Conservation (phyloP, 768 basidiomycete species). For the Holtermannia corniformis region DNA sequence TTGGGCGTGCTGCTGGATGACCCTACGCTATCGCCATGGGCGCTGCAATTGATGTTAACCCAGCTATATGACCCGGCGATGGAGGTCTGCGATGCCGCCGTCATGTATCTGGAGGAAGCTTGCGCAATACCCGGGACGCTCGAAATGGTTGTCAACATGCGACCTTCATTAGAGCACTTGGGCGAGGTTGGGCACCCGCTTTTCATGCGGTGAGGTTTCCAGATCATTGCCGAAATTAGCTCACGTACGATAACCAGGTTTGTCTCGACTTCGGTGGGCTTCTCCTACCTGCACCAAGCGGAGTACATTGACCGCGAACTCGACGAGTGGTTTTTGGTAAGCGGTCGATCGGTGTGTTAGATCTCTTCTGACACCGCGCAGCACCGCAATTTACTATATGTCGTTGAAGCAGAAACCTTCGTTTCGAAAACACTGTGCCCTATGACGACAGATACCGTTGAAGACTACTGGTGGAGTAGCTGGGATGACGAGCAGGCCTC, state of each 20-base stretch:
- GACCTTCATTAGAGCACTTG: conserved; percentile 88
- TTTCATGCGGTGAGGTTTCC: conserved; percentile 61
- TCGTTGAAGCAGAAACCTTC: conserved; percentile 87
- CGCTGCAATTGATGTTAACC: conserved; percentile 77
- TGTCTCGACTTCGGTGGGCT: conserved; percentile 86
- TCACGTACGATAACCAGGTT: conserved; percentile 52
- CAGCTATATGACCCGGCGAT: conserved; percentile 88
- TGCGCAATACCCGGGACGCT: conserved; percentile 76
- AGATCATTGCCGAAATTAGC: not conserved
- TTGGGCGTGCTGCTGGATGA: conserved; percentile 66
- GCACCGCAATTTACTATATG: conserved; percentile 90
- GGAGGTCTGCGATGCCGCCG: conserved; percentile 83
- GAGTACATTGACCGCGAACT: conserved; percentile 91
- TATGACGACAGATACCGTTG: conserved; percentile 23
- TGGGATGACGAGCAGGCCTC: not conserved
- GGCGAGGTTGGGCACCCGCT: conserved; percentile 85
- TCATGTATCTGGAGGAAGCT: conserved; percentile 77
- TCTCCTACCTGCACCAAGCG: conserved; percentile 80
- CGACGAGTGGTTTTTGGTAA: conserved; percentile 90
- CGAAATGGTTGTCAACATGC: conserved; percentile 84
- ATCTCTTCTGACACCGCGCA: too few species aligned
- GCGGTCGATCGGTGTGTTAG: conserved; percentile 24
- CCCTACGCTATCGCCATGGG: conserved; percentile 69
- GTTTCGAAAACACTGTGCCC: conserved; percentile 48
- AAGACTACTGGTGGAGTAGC: conserved; percentile 28